Evolutionary conservation across 176 grass and related monocot genomes (phyloP), one percentile per base, ranked within the genome.

Genomic region (Cocos nucifera): DNA sequence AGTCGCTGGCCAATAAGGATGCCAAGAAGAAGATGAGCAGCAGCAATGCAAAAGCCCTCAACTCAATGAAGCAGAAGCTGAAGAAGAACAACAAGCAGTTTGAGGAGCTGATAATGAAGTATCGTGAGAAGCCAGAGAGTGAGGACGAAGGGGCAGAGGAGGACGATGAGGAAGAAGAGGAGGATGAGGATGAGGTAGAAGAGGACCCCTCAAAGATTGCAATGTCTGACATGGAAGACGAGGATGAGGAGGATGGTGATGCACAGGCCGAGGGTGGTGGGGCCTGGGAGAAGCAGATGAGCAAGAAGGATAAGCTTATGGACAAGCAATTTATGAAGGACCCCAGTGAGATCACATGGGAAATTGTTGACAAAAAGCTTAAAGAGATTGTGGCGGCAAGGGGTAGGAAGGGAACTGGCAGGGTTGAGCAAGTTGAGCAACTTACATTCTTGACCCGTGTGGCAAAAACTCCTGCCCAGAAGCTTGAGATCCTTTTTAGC

Each of bases 11-110:
- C 7, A 97, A 97, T 50, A 97, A 97, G 69, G 92, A 96, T 59
- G 83, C 78, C 54, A 96, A 96, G 73, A 97, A 88, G 69, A 97
- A 97, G 73, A 97, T 97, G 92, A 97, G 92, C 73, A 97, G 83
- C 73, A 97, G 84, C 69, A 97, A 97, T 25, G 75, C 87, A 0
- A 90, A 88, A 58, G 92, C 92, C 0, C 63, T 97, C 14, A 97
- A 83, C 59, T 80, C 81, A 3, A 82, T 91, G 87, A 97, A 78
- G 58, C 92, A 97, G 53, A 97, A 97, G 57, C 78, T 97, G 25
- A 97, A 91, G 75, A 97, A 97, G 78, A 97, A 97, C 20, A 97
- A 97, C 35, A 97, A 97, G 80, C 80, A 75, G 53, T 97, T 85
- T 27, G 87, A 97, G 69, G 87, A 97, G 15, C 64, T 80, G 61